Evolutionary conservation across 192 early-diverging fungal genomes (phyloP).

Genomic region (Spinellus fusiger): DNA sequence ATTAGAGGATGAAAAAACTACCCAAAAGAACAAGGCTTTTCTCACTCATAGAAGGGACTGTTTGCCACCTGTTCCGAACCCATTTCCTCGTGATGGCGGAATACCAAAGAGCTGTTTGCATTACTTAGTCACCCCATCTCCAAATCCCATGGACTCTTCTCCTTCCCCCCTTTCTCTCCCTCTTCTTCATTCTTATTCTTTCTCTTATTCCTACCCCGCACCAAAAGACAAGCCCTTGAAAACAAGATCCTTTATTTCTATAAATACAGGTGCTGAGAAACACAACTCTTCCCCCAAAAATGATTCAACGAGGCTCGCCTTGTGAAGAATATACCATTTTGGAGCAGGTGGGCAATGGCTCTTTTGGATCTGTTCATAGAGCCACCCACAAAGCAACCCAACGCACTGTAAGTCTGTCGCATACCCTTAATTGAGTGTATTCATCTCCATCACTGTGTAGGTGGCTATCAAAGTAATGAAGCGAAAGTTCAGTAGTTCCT

Average conservation of each 20-base stretch:
- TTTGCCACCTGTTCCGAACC: no score
- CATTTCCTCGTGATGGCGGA: no score
- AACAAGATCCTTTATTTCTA: background rate
- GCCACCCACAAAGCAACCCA: constrained; percentile 59
- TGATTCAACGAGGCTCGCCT: constrained; percentile 20
- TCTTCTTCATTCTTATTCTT: constrained; percentile 1
- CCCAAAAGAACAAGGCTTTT: no score
- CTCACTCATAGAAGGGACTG: no score
- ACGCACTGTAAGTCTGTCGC: constrained; percentile 49
- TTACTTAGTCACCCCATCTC: no score
- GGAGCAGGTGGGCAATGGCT: constrained; percentile 75
- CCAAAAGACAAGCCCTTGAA: background rate
- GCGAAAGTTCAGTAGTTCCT: constrained; percentile 62
- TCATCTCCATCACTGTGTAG: constrained; percentile 31
- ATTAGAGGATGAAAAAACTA: no score
- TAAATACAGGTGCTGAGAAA: background rate
- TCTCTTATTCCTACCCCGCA: background rate
- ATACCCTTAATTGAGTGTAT: background rate
- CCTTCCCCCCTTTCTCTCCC: background rate
- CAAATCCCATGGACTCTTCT: background rate
- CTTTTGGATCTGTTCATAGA: constrained; percentile 73
- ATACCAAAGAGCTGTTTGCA: no score
- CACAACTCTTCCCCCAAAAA: background rate
- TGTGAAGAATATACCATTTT: constrained; percentile 54
- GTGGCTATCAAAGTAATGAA: constrained; percentile 92